Percentiles rank a stretch among this genome's conserved stretches.
phyloP scores from a whole-genome alignment of 352 stramenopile species.

The Phytophthora hibernalis region DNA sequence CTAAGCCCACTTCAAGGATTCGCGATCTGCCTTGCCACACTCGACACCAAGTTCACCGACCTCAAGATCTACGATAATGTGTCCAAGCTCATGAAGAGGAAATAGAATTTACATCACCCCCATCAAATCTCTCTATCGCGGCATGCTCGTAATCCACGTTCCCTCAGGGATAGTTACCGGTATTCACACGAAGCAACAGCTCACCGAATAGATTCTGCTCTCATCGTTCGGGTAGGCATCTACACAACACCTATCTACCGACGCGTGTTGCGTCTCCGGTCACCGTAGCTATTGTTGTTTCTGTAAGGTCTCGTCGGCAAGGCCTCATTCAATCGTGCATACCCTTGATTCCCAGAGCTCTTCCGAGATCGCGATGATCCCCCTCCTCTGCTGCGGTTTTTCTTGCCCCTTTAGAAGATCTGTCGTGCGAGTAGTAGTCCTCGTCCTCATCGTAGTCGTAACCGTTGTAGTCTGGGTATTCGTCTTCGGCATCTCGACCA shows the following conservation, averaged over 20 bases:
- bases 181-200: slow-evolving; percentile 16
- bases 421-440: slow-evolving; percentile 44
- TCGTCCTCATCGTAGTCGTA: slow-evolving; percentile 49
- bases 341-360: slow-evolving; percentile 31
- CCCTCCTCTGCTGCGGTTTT: slow-evolving; percentile 17
- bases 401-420: slow-evolving; percentile 37
- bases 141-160: background rate
- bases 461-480: slow-evolving; percentile 53
- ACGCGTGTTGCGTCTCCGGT: slow-evolving; percentile 34
- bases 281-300: slow-evolving; percentile 33
- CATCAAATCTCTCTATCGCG: slow-evolving; percentile 14
- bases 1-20: slow-evolving; percentile 89
- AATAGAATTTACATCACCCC: slow-evolving; percentile 37
- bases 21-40: slow-evolving; percentile 86
- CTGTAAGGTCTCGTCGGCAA: slow-evolving; percentile 42
- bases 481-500: slow-evolving; percentile 49
- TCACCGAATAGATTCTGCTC: background rate
- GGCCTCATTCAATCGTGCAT: slow-evolving; percentile 42
- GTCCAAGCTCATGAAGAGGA: slow-evolving; percentile 48
- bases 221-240: background rate
- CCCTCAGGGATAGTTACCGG: slow-evolving; percentile 1
- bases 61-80: slow-evolving; percentile 56
- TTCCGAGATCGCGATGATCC: slow-evolving; percentile 33
- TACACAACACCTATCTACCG: slow-evolving; percentile 26
- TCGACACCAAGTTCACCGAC: slow-evolving; percentile 84